Percentiles rank a stretch among this genome's conserved stretches.
phyloP scores from a whole-genome alignment of 495 filamentous ascomycete genomes.

The Hypoxylon rickii region DNA sequence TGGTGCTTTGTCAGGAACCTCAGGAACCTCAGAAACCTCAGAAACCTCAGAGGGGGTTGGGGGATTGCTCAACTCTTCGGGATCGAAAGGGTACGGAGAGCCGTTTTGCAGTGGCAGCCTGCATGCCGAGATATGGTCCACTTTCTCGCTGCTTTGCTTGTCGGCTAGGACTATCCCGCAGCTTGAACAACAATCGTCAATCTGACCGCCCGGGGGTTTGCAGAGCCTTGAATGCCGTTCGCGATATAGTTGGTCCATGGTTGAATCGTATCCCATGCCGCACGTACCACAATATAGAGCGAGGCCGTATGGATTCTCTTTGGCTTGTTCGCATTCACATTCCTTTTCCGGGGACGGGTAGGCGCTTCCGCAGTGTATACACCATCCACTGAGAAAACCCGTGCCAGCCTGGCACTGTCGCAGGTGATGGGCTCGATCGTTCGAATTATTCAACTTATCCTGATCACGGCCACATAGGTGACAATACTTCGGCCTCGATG shows the following conservation, averaged over 20 bases:
- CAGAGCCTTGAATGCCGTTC: constrained; percentile 1
- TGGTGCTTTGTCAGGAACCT: too few relatives aligned
- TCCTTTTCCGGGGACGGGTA: neutral
- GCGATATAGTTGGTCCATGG: constrained; percentile 9
- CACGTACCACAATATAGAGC: constrained; percentile 3
- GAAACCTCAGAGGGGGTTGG: too few relatives aligned
- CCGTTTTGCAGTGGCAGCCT: neutral
- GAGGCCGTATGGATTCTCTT: neutral
- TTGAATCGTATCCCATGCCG: constrained; percentile 10
- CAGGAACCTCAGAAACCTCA: too few relatives aligned
- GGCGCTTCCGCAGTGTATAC: neutral
- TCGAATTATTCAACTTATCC: neutral
- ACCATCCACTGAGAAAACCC: neutral
- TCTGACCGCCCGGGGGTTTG: neutral
- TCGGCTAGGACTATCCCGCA: constrained; percentile 14
- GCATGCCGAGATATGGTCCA: neutral
- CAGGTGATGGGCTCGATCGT: constrained; percentile 35
- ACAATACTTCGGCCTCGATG: constrained; percentile 20
- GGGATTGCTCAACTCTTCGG: too few relatives aligned
- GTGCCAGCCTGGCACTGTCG: constrained; percentile 9
- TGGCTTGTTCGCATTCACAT: neutral
- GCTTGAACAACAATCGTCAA: neutral
- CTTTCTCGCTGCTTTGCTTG: neutral
- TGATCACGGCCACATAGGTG: constrained; percentile 37
- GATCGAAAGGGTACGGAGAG: neutral